Conservation (phyloP, 1,284 basidiomycete species). For the Papiliotrema flavescens region DNA sequence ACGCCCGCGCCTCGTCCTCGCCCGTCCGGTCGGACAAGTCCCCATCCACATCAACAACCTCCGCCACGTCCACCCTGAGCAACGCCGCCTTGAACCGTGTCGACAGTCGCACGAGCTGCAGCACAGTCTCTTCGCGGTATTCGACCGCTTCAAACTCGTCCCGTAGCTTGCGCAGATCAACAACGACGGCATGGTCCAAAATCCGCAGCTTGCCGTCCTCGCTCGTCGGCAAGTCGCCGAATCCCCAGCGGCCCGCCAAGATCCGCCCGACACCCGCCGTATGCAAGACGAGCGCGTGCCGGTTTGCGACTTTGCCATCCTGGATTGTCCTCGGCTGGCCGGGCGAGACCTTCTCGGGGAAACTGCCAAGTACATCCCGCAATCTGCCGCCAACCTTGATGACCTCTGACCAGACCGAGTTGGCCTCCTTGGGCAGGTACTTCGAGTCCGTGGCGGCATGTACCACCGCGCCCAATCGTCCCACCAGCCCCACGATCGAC, state of each 20-base stretch:
- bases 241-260: conserved; percentile 36
- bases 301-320: conserved; percentile 5
- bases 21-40: conserved; percentile 14
- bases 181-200: conserved; percentile 23
- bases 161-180: conserved; percentile 23
- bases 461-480: conserved; percentile 28
- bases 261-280: conserved; percentile 29
- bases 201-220: conserved; percentile 9
- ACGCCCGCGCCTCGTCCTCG: conserved; percentile 27
- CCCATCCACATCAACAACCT: conserved; percentile 46
- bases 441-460: conserved; percentile 29
- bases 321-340: conserved; percentile 9
- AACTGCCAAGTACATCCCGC: conserved; percentile 29
- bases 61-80: conserved; percentile 39
- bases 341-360: conserved; percentile 19
- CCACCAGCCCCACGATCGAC: conserved; percentile 37
- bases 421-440: conserved; percentile 19
- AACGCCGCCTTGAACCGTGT: conserved; percentile 20
- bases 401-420: conserved; percentile 37
- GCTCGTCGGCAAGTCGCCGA: conserved; percentile 14
- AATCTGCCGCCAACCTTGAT: conserved; percentile 35
- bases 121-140: conserved; percentile 2
- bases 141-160: conserved; percentile 22
- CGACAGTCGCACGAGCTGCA: conserved; percentile 22
- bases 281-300: conserved; percentile 21